A percentile compares a stretch with the other conserved stretches of the same genome.
These are phyloP conservation scores for Apophysomyces trapeziformis DNA, from an alignment of 371 early-diverging fungal genomes.

Conservation along the genomic window DNA sequence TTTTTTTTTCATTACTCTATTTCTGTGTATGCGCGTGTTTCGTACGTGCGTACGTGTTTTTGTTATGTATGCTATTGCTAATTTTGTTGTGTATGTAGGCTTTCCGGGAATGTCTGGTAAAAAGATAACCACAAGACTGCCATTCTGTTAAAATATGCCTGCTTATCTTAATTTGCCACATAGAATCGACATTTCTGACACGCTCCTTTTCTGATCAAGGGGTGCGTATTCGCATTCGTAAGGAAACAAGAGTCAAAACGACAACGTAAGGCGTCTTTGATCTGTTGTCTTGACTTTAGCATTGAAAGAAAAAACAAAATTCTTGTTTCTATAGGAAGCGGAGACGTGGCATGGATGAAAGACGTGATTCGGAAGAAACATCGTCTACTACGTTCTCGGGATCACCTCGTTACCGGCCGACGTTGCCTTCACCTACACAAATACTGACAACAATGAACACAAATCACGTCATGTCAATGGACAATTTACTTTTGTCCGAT, in stretches of 20 bases:
- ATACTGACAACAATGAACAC: constrained; percentile 10
- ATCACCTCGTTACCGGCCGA: neutral
- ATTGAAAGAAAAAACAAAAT: neutral
- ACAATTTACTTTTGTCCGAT: neutral
- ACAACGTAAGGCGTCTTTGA: constrained; percentile 16
- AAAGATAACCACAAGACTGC: constrained; percentile 2
- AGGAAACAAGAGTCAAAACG: constrained; percentile 30
- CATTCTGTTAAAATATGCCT: neutral
- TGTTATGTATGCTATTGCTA: neutral
- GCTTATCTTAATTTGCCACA: neutral
- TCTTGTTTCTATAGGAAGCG: neutral
- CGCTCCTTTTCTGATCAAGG: constrained; percentile 38
- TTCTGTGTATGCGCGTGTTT: too few relatives aligned
- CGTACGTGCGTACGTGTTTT: too few relatives aligned
- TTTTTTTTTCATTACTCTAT: neutral
- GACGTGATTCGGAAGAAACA: constrained; percentile 3
- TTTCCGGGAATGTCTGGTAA: constrained; percentile 90
- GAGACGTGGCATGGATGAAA: neutral
- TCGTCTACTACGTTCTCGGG: constrained; percentile 2
- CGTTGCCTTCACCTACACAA: neutral
- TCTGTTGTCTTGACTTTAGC: neutral
- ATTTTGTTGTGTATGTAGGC: constrained; percentile 14
- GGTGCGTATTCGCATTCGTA: constrained; percentile 31
- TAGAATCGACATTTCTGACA: constrained; percentile 35
- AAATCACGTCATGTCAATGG: constrained; percentile 12